Conservation (phyloP, 2,329 filamentous ascomycete genomes). For the Hysterium pulicare region DNA sequence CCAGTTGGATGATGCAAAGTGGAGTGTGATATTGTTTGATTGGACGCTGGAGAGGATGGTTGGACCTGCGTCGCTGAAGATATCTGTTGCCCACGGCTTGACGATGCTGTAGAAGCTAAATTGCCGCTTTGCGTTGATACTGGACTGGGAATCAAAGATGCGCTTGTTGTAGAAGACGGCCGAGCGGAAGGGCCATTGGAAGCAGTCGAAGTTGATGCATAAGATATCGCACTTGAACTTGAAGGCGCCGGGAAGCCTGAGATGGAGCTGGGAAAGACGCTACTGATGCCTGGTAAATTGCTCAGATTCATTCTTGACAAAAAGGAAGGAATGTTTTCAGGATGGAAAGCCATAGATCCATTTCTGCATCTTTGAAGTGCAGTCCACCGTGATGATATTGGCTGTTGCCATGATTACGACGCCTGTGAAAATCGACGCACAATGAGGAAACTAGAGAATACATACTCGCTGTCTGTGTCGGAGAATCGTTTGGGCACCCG, state of each 20-base stretch:
- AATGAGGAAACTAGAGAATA: background rate
- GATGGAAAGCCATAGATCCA: background rate
- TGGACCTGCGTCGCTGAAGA: too few relatives aligned
- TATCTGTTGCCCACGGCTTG: too few relatives aligned
- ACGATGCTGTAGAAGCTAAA: too few relatives aligned
- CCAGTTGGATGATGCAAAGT: background rate
- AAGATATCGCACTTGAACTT: background rate
- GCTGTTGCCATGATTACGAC: background rate
- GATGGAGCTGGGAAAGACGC: background rate
- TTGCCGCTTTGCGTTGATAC: too few relatives aligned
- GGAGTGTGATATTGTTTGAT: background rate
- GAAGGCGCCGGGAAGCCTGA: too few relatives aligned
- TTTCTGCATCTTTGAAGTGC: background rate
- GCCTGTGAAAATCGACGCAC: background rate
- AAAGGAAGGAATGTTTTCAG: background rate
- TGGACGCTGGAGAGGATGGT: too few relatives aligned
- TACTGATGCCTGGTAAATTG: background rate
- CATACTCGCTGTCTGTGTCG: conserved; percentile 2
- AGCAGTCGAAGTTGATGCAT: background rate
- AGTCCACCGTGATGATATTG: background rate
- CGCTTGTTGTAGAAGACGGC: too few relatives aligned
- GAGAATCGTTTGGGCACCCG: conserved; percentile 1
- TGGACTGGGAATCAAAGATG: too few relatives aligned
- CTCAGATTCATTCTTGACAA: background rate
- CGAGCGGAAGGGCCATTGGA: background rate